Percentiles rank a stretch among this genome's conserved stretches.
These are phyloP conservation scores for Phoenix dactylifera DNA, from an alignment of 176 grass and related monocot species.

Conservation along the genomic window DNA sequence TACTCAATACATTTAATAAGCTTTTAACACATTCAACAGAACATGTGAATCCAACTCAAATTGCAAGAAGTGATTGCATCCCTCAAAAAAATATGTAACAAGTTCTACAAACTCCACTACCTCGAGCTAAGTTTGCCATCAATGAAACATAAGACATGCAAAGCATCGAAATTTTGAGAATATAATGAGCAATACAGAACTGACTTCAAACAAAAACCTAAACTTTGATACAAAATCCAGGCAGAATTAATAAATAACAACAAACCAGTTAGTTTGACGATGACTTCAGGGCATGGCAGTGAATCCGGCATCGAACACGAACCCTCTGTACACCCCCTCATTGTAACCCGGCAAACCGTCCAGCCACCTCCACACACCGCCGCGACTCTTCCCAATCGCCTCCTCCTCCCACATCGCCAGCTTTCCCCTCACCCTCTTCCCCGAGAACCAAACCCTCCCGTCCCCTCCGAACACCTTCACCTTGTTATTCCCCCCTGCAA, in stretches of 20 bases:
- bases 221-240: neutral
- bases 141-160: no score
- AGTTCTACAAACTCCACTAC: no score
- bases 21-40: no score
- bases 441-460: constrained; percentile 93
- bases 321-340: constrained; percentile 87
- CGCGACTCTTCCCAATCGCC: constrained; percentile 21
- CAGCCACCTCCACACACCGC: constrained; percentile 79
- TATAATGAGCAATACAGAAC: no score
- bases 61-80: no score
- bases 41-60: no score
- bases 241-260: neutral
- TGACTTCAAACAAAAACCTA: no score
- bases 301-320: constrained; percentile 87
- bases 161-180: no score
- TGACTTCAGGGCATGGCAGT: constrained; percentile 48
- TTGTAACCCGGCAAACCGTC: constrained; percentile 62
- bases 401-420: constrained; percentile 97
- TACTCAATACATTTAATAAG: no score
- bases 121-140: no score
- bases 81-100: no score
- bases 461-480: constrained; percentile 97
- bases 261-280: constrained; percentile 13
- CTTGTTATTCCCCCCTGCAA: constrained; percentile 65
- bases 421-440: constrained; percentile 75